Evolutionary conservation across 768 basidiomycete genomes (phyloP).

Genomic region (Kwoniella dejecticola): DNA sequence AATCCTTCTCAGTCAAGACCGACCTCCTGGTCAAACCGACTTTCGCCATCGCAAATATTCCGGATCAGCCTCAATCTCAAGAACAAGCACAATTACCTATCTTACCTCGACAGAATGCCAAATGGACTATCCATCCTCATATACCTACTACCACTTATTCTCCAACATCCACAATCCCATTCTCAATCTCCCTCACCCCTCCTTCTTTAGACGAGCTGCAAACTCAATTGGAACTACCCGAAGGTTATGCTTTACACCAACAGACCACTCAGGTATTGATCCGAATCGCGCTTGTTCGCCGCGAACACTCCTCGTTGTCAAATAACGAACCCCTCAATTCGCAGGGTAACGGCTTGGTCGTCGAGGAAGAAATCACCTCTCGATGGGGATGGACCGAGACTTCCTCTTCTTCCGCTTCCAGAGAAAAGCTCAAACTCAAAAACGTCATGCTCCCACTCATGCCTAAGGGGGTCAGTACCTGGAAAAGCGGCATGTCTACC

Average conservation of each 20-base stretch:
- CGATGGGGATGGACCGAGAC: constrained; percentile 36
- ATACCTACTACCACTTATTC: constrained; percentile 49
- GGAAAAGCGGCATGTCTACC: constrained; percentile 45
- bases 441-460: constrained; percentile 35
- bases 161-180: constrained; percentile 44
- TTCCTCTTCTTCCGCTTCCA: too few relatives aligned
- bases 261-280: constrained; percentile 32
- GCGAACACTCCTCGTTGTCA: constrained; percentile 37
- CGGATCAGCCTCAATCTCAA: background rate
- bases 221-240: constrained; percentile 2
- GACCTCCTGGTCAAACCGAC: constrained; percentile 8
- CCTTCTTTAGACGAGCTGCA: constrained; percentile 9
- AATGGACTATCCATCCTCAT: constrained; percentile 42
- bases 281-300: constrained; percentile 33
- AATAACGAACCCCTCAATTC: constrained; percentile 21
- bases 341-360: constrained; percentile 29
- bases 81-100: background rate
- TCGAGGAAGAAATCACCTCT: constrained; percentile 37
- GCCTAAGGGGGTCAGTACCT: constrained; percentile 11
- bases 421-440: constrained; percentile 19
- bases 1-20: constrained; percentile 34
- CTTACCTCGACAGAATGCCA: constrained; percentile 9
- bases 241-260: background rate
- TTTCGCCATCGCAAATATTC: background rate
- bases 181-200: constrained; percentile 37